Conservation (phyloP, 371 early-diverging fungal species). For the Lichtheimia ornata region DNA sequence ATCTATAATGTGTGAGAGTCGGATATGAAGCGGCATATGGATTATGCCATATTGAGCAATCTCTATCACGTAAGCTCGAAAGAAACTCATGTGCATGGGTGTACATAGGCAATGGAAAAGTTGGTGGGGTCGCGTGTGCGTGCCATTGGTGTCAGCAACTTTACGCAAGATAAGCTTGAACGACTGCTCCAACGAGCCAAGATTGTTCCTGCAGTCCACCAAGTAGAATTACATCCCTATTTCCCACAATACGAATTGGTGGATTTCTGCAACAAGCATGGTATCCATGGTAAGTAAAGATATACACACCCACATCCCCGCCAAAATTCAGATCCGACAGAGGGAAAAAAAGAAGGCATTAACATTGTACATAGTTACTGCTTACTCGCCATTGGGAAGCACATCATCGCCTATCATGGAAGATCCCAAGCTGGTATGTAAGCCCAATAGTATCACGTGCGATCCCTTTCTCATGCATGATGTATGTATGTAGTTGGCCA, state of each 20-base stretch:
- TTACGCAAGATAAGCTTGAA: constrained; percentile 51
- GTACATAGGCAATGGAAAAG: constrained; percentile 60
- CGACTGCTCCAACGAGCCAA: constrained; percentile 54
- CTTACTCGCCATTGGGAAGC: constrained; percentile 74
- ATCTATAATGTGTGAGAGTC: not conserved
- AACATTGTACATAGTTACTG: constrained; percentile 33
- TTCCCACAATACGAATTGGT: constrained; percentile 62
- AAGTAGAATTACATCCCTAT: constrained; percentile 85
- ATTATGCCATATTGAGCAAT: constrained; percentile 1
- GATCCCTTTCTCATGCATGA: too few species aligned
- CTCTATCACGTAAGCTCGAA: not conserved
- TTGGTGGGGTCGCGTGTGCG: constrained; percentile 63
- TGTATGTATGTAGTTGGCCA: constrained; percentile 1
- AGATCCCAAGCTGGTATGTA: not conserved
- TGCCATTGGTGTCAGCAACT: constrained; percentile 71
- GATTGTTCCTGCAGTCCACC: constrained; percentile 66
- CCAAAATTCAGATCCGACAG: not conserved
- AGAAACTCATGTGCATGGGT: not conserved
- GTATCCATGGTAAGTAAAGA: constrained; percentile 50
- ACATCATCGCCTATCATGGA: constrained; percentile 30
- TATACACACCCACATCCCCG: too few species aligned
- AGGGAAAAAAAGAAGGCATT: too few species aligned
- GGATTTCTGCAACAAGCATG: constrained; percentile 52
- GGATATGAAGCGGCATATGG: not conserved
- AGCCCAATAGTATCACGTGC: constrained; percentile 20